phyloP scores from a whole-genome alignment of 2,329 filamentous ascomycete genomes.

The Cephalotrichum gorgonifer region DNA sequence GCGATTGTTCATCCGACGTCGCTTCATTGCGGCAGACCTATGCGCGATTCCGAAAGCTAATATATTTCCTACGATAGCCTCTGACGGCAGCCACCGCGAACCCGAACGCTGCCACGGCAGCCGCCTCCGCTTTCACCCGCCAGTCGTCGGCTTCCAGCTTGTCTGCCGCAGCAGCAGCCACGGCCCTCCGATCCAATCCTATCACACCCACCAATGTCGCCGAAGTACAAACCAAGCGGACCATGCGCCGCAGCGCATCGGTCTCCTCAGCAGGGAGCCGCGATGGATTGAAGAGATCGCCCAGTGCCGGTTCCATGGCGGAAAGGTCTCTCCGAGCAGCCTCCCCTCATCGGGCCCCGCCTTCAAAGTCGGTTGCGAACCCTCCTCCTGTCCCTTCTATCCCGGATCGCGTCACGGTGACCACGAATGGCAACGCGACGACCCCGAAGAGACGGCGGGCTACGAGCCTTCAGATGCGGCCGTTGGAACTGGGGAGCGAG shows the following conservation, averaged over 20 bases:
- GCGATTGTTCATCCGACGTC: neutral
- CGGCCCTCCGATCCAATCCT: slow-evolving; percentile 69
- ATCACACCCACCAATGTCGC: slow-evolving; percentile 70
- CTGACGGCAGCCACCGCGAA: slow-evolving; percentile 54
- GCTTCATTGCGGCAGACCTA: neutral
- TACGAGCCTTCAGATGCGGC: slow-evolving; percentile 33
- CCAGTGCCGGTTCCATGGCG: slow-evolving; percentile 74
- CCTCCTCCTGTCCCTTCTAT: slow-evolving; percentile 69
- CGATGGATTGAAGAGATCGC: slow-evolving; percentile 47
- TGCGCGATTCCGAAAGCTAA: neutral
- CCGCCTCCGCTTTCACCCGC: slow-evolving; percentile 69
- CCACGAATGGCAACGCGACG: slow-evolving; percentile 8
- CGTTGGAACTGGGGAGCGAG: slow-evolving; percentile 44
- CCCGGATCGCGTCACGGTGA: slow-evolving; percentile 34
- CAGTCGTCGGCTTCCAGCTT: slow-evolving; percentile 41
- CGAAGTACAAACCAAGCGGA: slow-evolving; percentile 81
- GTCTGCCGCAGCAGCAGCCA: slow-evolving; percentile 77
- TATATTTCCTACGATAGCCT: slow-evolving; percentile 34
- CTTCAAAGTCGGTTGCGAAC: slow-evolving; percentile 26
- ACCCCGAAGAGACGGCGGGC: slow-evolving; percentile 24
- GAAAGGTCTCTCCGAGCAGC: slow-evolving; percentile 78
- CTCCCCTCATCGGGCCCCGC: slow-evolving; percentile 44
- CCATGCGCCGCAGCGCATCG: slow-evolving; percentile 61
- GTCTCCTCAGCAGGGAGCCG: slow-evolving; percentile 50
- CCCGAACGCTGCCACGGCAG: slow-evolving; percentile 68